phyloP scores from a whole-genome alignment of 2,329 filamentous ascomycete genomes.

The Blastomyces silverae region DNA sequence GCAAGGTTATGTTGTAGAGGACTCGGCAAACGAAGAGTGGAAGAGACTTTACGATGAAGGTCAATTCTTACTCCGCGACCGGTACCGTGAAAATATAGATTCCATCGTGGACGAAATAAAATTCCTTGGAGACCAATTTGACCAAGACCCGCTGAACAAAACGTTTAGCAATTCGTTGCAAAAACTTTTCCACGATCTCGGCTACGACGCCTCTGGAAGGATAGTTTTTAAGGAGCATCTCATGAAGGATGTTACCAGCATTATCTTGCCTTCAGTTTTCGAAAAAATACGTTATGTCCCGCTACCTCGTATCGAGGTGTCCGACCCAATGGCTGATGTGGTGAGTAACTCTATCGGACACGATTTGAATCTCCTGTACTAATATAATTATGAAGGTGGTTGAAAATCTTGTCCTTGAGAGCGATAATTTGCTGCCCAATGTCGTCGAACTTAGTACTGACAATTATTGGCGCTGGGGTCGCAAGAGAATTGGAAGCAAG shows the following conservation, averaged over 20 bases:
- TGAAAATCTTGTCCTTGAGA: constrained; percentile 92
- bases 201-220: constrained; percentile 77
- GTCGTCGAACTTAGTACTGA: constrained; percentile 80
- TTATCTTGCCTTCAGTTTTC: constrained; percentile 76
- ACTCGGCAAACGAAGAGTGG: constrained; percentile 73
- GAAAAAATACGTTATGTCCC: constrained; percentile 85
- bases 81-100: constrained; percentile 80
- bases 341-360: constrained; percentile 28
- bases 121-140: constrained; percentile 83
- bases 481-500: constrained; percentile 76
- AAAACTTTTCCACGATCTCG: constrained; percentile 86
- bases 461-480: constrained; percentile 92
- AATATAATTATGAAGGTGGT: constrained; percentile 48
- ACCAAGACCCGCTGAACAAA: constrained; percentile 79
- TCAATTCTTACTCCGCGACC: constrained; percentile 76
- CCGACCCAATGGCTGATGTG: constrained; percentile 73
- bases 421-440: constrained; percentile 94
- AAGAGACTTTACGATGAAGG: constrained; percentile 78
- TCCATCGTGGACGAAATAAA: constrained; percentile 82
- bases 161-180: constrained; percentile 67
- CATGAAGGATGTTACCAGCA: constrained; percentile 76
- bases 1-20: constrained; percentile 84
- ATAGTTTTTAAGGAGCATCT: constrained; percentile 86
- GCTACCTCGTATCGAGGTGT: constrained; percentile 88
- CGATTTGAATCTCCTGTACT: background rate